phyloP scores from a whole-genome alignment of 2,329 filamentous ascomycete species.

The Trichoderma aggressivum region DNA sequence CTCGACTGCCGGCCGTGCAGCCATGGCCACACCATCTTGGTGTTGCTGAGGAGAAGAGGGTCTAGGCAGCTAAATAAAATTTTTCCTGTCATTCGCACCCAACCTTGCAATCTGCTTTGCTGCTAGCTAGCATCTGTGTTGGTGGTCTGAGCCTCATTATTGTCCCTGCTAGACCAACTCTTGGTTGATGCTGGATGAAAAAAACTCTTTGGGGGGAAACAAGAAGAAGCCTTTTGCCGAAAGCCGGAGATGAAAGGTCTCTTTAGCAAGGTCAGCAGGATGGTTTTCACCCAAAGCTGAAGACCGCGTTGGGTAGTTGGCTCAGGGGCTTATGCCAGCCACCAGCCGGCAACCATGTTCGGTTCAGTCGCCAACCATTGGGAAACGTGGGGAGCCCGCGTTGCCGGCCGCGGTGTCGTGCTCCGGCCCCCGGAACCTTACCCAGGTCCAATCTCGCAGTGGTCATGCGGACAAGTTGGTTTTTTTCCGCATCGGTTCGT shows the following conservation, averaged over 20 bases:
- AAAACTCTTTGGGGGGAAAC: neutral
- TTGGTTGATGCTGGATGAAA: neutral
- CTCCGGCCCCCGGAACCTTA: neutral
- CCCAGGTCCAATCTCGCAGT: conserved; percentile 13
- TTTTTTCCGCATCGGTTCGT: conserved; percentile 12
- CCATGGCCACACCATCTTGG: conserved; percentile 8
- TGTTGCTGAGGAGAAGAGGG: conserved; percentile 16
- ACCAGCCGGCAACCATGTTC: neutral
- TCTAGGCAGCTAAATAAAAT: conserved; percentile 18
- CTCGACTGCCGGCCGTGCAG: conserved; percentile 16
- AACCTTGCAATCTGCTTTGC: conserved; percentile 1
- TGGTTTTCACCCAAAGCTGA: neutral
- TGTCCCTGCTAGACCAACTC: neutral
- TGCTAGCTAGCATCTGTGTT: neutral
- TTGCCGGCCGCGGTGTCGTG: conserved; percentile 9
- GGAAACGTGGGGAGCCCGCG: conserved; percentile 19
- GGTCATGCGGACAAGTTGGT: conserved; percentile 16
- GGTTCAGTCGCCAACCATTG: conserved; percentile 1
- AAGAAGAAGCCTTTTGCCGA: neutral
- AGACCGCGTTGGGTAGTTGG: neutral
- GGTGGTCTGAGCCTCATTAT: conserved; percentile 6
- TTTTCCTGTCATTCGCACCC: conserved; percentile 12
- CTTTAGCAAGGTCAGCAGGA: conserved; percentile 12
- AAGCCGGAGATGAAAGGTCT: conserved; percentile 1
- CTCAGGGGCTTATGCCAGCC: conserved; percentile 2